Evolutionary conservation across 176 grass and related monocot genomes (phyloP).

Genomic region (Phoenix dactylifera): DNA sequence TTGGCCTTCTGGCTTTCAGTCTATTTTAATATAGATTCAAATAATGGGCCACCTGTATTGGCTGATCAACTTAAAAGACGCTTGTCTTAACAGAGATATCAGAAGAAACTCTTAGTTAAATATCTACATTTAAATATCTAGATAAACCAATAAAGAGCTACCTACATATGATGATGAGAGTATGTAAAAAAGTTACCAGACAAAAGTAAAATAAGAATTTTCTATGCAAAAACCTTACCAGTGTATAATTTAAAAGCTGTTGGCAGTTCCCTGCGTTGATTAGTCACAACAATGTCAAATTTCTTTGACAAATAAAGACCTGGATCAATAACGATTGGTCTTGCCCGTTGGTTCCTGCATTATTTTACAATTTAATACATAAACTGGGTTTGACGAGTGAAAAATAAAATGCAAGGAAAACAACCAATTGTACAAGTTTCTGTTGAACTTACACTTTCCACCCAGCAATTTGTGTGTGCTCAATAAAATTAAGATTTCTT

Average conservation of each 20-base stretch:
- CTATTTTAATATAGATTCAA: too few species aligned
- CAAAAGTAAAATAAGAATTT: neutral
- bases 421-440: neutral
- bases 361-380: constrained; percentile 6
- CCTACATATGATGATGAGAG: too few species aligned
- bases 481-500: constrained; percentile 97
- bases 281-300: constrained; percentile 63
- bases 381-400: constrained; percentile 7
- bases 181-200: neutral
- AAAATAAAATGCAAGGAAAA: neutral
- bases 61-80: too few species aligned
- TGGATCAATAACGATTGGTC: constrained; percentile 80
- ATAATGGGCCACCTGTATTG: too few species aligned
- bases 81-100: too few species aligned
- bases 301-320: constrained; percentile 95
- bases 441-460: constrained; percentile 80
- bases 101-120: too few species aligned
- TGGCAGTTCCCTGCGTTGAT: constrained; percentile 65
- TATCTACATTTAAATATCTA: too few species aligned
- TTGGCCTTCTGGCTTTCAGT: too few species aligned
- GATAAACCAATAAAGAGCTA: too few species aligned
- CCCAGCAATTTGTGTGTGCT: constrained; percentile 78
- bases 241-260: constrained; percentile 94
- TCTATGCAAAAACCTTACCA: constrained; percentile 28
- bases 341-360: constrained; percentile 61